A percentile compares a stretch with the other conserved stretches of the same genome.
phyloP scores from a whole-genome alignment of 495 filamentous ascomycete genomes.

The Copromyces sp. region DNA sequence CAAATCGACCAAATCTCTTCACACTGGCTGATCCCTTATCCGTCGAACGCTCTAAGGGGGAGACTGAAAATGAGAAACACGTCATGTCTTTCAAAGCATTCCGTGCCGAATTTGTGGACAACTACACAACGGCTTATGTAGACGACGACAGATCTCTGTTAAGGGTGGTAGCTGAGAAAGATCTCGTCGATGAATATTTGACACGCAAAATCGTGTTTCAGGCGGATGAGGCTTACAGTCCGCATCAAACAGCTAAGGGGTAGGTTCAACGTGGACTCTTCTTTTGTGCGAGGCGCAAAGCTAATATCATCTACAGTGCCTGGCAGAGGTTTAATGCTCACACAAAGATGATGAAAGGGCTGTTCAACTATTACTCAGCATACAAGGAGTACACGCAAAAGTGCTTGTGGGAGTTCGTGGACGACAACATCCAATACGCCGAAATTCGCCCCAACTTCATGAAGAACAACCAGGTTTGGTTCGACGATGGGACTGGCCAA shows the following conservation, averaged over 20 bases:
- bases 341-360: slow-evolving; percentile 50
- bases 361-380: slow-evolving; percentile 47
- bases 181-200: slow-evolving; percentile 31
- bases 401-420: slow-evolving; percentile 39
- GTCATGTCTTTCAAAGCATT: slow-evolving; percentile 21
- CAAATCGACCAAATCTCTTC: no score
- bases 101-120: slow-evolving; percentile 10
- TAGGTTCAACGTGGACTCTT: slow-evolving; percentile 6
- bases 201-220: slow-evolving; percentile 39
- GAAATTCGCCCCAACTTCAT: slow-evolving; percentile 50
- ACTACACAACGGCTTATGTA: slow-evolving; percentile 1
- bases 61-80: slow-evolving; percentile 25
- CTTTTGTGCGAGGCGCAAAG: not conserved
- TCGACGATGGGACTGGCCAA: slow-evolving; percentile 30
- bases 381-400: slow-evolving; percentile 36
- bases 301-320: slow-evolving; percentile 25
- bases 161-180: no score
- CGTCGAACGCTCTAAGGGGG: not conserved
- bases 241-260: slow-evolving; percentile 29
- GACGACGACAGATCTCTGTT: not conserved
- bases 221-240: slow-evolving; percentile 34
- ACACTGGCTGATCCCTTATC: not conserved
- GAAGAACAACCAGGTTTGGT: slow-evolving; percentile 40
- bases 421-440: slow-evolving; percentile 47
- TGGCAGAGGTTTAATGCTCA: slow-evolving; percentile 46